phyloP scores from a whole-genome alignment of 2,329 filamentous ascomycete species.

The Xylariaceae sp. region DNA sequence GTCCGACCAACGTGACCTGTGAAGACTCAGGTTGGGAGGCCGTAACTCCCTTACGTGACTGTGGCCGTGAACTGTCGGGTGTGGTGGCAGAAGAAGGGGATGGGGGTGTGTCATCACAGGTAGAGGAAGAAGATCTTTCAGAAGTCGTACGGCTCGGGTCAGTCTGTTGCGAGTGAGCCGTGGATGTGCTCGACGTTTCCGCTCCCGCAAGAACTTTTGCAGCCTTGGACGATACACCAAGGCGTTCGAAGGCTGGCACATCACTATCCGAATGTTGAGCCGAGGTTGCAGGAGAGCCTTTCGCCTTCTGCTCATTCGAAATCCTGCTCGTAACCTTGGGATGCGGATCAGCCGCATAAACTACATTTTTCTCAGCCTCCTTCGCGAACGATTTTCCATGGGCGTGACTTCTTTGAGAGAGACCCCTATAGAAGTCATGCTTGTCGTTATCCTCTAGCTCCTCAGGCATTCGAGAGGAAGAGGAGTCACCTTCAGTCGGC shows the following conservation, averaged over 20 bases:
- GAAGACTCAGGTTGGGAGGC: constrained; percentile 30
- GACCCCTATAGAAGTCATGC: constrained; percentile 16
- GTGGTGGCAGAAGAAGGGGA: constrained; percentile 48
- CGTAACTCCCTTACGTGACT: constrained; percentile 45
- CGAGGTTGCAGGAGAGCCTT: constrained; percentile 35
- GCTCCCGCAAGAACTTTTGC: constrained; percentile 30
- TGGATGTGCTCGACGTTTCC: constrained; percentile 32
- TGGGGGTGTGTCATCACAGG: constrained; percentile 47
- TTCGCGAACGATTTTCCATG: neutral
- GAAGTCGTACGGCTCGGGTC: constrained; percentile 43
- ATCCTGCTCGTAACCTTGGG: constrained; percentile 17
- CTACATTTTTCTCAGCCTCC: constrained; percentile 10
- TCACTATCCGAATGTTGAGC: constrained; percentile 40
- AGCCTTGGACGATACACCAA: constrained; percentile 36
- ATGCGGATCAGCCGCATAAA: neutral
- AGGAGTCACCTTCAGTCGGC: constrained; percentile 28
- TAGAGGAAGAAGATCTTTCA: constrained; percentile 49
- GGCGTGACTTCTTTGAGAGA: neutral
- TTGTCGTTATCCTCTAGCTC: constrained; percentile 30
- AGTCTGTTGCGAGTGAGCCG: constrained; percentile 33
- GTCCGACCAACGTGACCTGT: constrained; percentile 7
- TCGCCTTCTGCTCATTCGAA: constrained; percentile 25
- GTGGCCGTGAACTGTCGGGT: constrained; percentile 51
- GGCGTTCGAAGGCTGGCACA: constrained; percentile 38
- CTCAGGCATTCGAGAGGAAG: constrained; percentile 31